phyloP scores from a whole-genome alignment of 2,329 filamentous ascomycete species.

The Ophiostoma himal-ulmi region DNA sequence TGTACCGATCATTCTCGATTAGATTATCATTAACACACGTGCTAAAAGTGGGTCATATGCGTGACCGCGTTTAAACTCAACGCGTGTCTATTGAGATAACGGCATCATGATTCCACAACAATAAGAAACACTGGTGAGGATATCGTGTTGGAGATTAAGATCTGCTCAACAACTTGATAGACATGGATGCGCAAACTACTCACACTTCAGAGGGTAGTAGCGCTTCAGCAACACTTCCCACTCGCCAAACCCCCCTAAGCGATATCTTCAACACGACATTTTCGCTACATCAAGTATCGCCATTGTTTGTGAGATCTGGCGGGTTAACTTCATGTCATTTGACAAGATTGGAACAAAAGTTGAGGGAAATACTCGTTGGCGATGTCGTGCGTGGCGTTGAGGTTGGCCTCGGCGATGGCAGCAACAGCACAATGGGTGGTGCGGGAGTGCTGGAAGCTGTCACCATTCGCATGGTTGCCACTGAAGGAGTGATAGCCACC shows the following conservation, averaged over 20 bases:
- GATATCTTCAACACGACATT: constrained; percentile 53
- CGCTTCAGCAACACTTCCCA: background rate
- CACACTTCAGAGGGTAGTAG: background rate
- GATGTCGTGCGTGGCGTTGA: constrained; percentile 57
- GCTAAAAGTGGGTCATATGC: background rate
- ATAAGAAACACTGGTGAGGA: background rate
- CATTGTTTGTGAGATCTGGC: constrained; percentile 44
- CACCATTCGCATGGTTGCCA: constrained; percentile 42
- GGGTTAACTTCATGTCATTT: constrained; percentile 38
- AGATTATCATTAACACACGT: background rate
- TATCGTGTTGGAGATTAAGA: background rate
- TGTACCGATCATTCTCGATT: no score
- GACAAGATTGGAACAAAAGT: constrained; percentile 40
- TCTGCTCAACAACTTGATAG: background rate
- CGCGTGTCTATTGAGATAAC: background rate
- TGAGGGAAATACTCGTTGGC: constrained; percentile 52
- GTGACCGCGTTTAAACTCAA: background rate
- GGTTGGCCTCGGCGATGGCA: constrained; percentile 38
- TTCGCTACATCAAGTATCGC: constrained; percentile 50
- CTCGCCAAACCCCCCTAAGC: constrained; percentile 11
- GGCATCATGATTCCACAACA: background rate
- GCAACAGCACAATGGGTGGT: constrained; percentile 37
- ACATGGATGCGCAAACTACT: background rate
- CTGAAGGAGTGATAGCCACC: constrained; percentile 29
- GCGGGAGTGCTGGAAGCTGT: constrained; percentile 44